phyloP scores from a whole-genome alignment of 164 flowering plant species.

The Vitis labrusca region DNA sequence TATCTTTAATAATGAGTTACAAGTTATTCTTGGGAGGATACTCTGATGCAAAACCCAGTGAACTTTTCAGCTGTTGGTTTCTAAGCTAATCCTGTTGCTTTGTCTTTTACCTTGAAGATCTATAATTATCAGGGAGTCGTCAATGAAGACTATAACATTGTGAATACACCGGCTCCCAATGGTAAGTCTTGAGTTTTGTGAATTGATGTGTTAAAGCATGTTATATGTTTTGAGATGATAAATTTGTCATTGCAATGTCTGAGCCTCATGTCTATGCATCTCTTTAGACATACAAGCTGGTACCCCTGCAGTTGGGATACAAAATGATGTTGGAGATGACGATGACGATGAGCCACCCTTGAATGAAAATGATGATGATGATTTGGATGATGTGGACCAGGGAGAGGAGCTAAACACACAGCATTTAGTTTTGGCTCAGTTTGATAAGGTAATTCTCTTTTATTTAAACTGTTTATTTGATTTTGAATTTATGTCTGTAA shows the following conservation, averaged over 20 bases:
- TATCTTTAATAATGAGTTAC: neutral
- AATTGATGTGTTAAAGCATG: neutral
- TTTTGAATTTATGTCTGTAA: neutral
- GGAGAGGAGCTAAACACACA: slow-evolving; percentile 84
- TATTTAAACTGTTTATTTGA: neutral
- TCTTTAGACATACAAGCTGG: slow-evolving; percentile 56
- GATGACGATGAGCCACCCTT: slow-evolving; percentile 78
- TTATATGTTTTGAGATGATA: neutral
- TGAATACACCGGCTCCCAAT: slow-evolving; percentile 72
- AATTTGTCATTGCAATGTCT: neutral
- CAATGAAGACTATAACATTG: slow-evolving; percentile 85
- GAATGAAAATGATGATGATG: slow-evolving; percentile 94
- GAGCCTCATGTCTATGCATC: slow-evolving; percentile 3
- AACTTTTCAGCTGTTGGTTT: neutral
- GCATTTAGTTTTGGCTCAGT: slow-evolving; percentile 91
- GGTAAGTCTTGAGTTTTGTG: slow-evolving; percentile 42
- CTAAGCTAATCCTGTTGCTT: neutral
- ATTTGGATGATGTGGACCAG: slow-evolving; percentile 75
- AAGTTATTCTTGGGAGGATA: neutral
- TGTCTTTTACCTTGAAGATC: slow-evolving; percentile 40
- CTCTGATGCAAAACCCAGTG: neutral
- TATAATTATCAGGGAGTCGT: slow-evolving; percentile 83
- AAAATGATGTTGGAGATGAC: slow-evolving; percentile 60
- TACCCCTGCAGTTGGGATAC: slow-evolving; percentile 55
- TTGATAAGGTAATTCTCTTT: slow-evolving; percentile 72